Conservation (phyloP, 495 filamentous ascomycete genomes). For the Aspergillus biplanus region DNA sequence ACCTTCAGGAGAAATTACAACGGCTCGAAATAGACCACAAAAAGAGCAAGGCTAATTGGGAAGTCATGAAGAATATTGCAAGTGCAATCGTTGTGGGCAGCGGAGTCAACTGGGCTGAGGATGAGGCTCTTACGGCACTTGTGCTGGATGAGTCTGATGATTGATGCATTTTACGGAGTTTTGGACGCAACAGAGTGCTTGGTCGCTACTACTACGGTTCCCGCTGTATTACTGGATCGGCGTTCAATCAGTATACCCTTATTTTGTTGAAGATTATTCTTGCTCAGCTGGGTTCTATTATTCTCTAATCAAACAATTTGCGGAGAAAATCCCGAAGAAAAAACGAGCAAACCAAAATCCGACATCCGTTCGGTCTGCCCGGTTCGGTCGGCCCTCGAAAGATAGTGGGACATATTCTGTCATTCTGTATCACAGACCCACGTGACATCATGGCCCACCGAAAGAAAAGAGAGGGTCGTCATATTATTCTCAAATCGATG, state of each 20-base stretch:
- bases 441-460: constrained; percentile 32
- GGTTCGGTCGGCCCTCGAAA: too few relatives aligned
- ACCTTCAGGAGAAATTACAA: constrained; percentile 55
- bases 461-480: constrained; percentile 20
- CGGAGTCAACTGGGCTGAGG: constrained; percentile 79
- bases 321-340: too few relatives aligned
- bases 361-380: too few relatives aligned
- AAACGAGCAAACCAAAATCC: too few relatives aligned
- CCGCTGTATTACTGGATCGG: constrained; percentile 19
- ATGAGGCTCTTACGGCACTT: constrained; percentile 68
- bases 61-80: constrained; percentile 72
- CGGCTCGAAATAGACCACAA: constrained; percentile 59
- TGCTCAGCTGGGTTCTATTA: not conserved
- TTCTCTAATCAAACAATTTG: not conserved
- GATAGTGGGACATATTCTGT: too few relatives aligned
- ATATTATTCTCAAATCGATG: constrained; percentile 5
- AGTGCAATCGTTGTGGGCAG: constrained; percentile 79
- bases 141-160: constrained; percentile 76
- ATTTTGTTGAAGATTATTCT: not conserved
- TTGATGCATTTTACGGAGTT: constrained; percentile 27
- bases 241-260: constrained; percentile 19
- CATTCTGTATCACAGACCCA: constrained; percentile 16
- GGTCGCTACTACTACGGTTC: constrained; percentile 2
- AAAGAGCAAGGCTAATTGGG: constrained; percentile 64
- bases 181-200: not conserved